Evolutionary conservation across 108 stramenopile genomes (phyloP).

Genomic region (Cyclotella choctawhatcheeana): DNA sequence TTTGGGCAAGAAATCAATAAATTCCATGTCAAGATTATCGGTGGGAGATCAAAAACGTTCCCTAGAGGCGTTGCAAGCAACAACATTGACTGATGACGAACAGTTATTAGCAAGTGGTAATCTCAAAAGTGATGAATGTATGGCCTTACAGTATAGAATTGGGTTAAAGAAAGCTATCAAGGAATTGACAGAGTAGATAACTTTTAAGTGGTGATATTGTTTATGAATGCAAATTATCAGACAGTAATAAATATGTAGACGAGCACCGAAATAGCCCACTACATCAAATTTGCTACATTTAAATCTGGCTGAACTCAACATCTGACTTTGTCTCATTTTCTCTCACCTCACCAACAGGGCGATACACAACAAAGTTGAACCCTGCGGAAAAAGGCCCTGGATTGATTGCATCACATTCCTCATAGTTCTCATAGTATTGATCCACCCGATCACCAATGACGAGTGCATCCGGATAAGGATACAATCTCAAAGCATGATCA

Average conservation of each 20-base stretch:
- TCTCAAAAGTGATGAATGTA: conserved; percentile 42
- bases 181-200: neutral
- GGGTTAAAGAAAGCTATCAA: conserved; percentile 64
- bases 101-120: conserved; percentile 28
- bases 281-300: conserved; percentile 5
- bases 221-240: too few relatives aligned
- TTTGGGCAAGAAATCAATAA: conserved; percentile 47
- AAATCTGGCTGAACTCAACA: conserved; percentile 56
- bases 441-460: conserved; percentile 68
- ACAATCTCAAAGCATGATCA: conserved; percentile 90
- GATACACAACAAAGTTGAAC: conserved; percentile 63
- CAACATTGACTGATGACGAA: conserved; percentile 62
- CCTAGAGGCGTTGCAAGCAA: conserved; percentile 55
- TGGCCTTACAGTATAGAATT: conserved; percentile 62
- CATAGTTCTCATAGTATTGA: conserved; percentile 61
- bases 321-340: conserved; percentile 44
- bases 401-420: conserved; percentile 62
- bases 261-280: too few relatives aligned
- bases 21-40: conserved; percentile 50
- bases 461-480: conserved; percentile 91
- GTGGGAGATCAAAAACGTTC: conserved; percentile 57
- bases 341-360: conserved; percentile 43
- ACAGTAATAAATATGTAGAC: too few relatives aligned
- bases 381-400: conserved; percentile 59
- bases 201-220: too few relatives aligned